Conservation (phyloP, 2,329 filamentous ascomycete genomes). For the Aspergillus neotritici region DNA sequence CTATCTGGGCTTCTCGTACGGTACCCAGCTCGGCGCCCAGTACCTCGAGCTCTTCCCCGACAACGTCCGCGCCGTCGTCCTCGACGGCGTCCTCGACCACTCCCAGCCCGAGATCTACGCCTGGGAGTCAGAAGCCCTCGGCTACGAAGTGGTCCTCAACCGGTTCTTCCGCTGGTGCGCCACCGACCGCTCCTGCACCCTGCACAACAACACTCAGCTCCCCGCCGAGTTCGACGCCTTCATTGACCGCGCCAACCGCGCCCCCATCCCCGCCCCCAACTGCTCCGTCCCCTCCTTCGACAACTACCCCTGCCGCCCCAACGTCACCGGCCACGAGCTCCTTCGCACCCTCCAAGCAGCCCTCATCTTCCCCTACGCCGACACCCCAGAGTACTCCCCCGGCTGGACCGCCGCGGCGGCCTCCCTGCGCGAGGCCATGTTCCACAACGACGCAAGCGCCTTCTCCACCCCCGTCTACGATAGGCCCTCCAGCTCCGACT, state of each 20-base stretch:
- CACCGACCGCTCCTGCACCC: not conserved
- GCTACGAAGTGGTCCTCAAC: constrained; percentile 34
- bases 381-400: not conserved
- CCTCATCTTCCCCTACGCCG: constrained; percentile 15
- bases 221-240: constrained; percentile 4
- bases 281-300: not conserved
- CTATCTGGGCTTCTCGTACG: constrained; percentile 43
- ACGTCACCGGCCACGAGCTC: constrained; percentile 32
- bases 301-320: constrained; percentile 28
- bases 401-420: constrained; percentile 18
- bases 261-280: not conserved
- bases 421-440: constrained; percentile 24
- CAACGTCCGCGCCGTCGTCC: constrained; percentile 37
- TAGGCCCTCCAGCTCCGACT: constrained; percentile 23
- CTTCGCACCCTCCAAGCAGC: constrained; percentile 29
- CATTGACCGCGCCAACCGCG: not conserved
- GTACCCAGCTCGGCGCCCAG: constrained; percentile 40
- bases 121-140: constrained; percentile 31
- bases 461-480: constrained; percentile 26
- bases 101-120: constrained; percentile 24
- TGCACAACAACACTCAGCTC: constrained; percentile 1
- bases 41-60: constrained; percentile 44
- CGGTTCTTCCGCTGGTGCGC: constrained; percentile 14
- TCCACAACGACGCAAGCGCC: constrained; percentile 32
- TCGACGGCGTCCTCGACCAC: constrained; percentile 45